phyloP scores from a whole-genome alignment of 129 eudicot species.

The Glebionis coronaria region DNA sequence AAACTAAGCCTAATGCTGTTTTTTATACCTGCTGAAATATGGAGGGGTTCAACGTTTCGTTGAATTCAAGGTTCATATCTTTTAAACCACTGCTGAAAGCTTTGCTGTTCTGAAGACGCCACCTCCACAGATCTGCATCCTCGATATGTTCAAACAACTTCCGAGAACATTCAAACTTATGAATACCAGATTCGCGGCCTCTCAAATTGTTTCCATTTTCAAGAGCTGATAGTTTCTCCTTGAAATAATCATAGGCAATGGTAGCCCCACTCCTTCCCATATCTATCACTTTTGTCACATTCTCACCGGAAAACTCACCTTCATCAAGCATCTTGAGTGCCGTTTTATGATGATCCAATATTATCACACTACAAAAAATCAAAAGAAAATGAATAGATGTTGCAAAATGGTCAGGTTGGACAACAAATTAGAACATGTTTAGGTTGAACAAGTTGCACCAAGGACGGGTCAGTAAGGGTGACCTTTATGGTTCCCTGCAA shows the following conservation, averaged over 20 bases:
- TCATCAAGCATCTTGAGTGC: conserved; percentile 62
- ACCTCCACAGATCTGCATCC: conserved; percentile 86
- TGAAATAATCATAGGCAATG: conserved; percentile 67
- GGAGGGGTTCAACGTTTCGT: conserved; percentile 44
- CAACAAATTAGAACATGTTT: background rate
- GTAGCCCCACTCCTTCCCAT: conserved; percentile 93
- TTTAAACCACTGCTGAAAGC: conserved; percentile 88
- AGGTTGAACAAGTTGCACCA: too few relatives aligned
- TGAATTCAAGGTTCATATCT: conserved; percentile 60
- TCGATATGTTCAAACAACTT: conserved; percentile 66
- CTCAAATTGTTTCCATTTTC: conserved; percentile 21
- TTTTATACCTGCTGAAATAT: conserved; percentile 66
- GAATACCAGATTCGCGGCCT: conserved; percentile 11
- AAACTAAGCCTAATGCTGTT: background rate
- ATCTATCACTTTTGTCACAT: conserved; percentile 68
- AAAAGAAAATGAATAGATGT: conserved; percentile 8
- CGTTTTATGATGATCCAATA: conserved; percentile 93
- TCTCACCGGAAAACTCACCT: conserved; percentile 33
- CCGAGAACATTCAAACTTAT: conserved; percentile 41
- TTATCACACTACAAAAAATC: conserved; percentile 32
- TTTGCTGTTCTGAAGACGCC: conserved; percentile 73
- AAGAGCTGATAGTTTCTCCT: conserved; percentile 47
- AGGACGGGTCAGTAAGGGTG: too few relatives aligned
- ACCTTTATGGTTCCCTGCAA: too few relatives aligned
- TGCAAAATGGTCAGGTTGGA: background rate